Evolutionary conservation across 2,329 filamentous ascomycete genomes (phyloP).

Genomic region (Cryphonectria carpinicola): DNA sequence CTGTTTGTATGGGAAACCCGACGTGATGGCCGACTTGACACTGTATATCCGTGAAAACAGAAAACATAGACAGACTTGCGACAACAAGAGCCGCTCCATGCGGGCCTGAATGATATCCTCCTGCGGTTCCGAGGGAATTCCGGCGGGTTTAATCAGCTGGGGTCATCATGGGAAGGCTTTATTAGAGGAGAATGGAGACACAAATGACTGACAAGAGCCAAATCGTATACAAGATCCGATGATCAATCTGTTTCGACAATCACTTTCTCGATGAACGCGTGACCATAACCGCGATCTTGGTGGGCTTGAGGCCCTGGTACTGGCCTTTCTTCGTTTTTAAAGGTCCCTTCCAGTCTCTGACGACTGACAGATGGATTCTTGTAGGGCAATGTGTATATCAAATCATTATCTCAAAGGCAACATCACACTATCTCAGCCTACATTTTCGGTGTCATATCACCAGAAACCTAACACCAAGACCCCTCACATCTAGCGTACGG

Average conservation of each 20-base stretch:
- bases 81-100: slow-evolving; percentile 5
- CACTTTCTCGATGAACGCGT: not conserved
- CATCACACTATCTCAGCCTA: not conserved
- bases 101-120: slow-evolving; percentile 24
- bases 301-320: not conserved
- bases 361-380: not conserved
- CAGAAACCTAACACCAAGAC: not conserved
- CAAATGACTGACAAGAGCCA: slow-evolving; percentile 11
- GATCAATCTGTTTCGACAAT: not conserved
- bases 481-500: not conserved
- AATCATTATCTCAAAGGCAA: not conserved
- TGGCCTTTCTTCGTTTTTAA: not conserved
- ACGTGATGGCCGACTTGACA: slow-evolving; percentile 13
- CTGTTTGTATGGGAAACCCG: slow-evolving; percentile 10
- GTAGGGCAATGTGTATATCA: not conserved
- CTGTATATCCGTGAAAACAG: slow-evolving; percentile 17
- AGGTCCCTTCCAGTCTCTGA: not conserved
- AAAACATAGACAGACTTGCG: slow-evolving; percentile 20
- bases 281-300: not conserved
- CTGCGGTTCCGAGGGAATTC: slow-evolving; percentile 16
- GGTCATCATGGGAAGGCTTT: slow-evolving; percentile 19
- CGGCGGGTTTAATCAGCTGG: slow-evolving; percentile 7
- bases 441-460: not conserved
- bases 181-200: slow-evolving; percentile 14
- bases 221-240: not conserved